Base-by-base conservation (phyloP, 805 yeast species). In the Wickerhamiella siamensis region DNA sequence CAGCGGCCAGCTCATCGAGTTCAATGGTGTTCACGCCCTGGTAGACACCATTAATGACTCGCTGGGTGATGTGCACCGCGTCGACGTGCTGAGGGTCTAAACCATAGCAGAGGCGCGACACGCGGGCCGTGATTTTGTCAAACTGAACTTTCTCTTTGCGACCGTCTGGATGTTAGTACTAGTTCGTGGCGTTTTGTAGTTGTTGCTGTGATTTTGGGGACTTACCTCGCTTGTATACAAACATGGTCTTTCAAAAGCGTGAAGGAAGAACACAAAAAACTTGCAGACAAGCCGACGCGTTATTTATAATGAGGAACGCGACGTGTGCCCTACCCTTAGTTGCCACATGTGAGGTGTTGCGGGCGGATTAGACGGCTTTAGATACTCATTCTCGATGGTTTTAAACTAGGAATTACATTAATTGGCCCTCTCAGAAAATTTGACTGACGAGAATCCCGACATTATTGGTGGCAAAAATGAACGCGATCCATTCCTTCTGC, bases 11-110 rank as follows among this genome's bases (percentile, higher is more conserved):
- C 54, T 77, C 76, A 52, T 77, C 86, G 46, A 81, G 66, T 61
- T 91, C 96, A 47, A 80, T 73, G 42, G 97, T 91, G 56, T 88
- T 86, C 41, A 91, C 98, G 56, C 97, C 97, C 57, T 84, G 93
- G 62, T 88, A 91, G 43, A 91, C 95, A 60, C 98, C 98, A 12
- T 91, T 74, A 39, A 86, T 87, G 53, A 88, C 93, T 58, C 94
- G 74, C 63, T 91, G 97, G 18, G 98, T 88, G 63, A 91, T 86
- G 50, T 91, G 83, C 42, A 83, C 95, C 31, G 97, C 87, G 58
- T 91, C 97, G 46, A 91, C 87, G 62, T 86, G 95, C 38, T 72
- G 73, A 32, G 94, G 71, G 60, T 88, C 95, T 52, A 91, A 73
- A 40, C 96, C 96, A 58, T 91, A 88, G 54, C 97, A 87, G 48